Percentiles rank a stretch among this genome's conserved stretches.
Conservation (phyloP, 768 basidiomycete genomes). For the Naganishia vaughanmartiniae region DNA sequence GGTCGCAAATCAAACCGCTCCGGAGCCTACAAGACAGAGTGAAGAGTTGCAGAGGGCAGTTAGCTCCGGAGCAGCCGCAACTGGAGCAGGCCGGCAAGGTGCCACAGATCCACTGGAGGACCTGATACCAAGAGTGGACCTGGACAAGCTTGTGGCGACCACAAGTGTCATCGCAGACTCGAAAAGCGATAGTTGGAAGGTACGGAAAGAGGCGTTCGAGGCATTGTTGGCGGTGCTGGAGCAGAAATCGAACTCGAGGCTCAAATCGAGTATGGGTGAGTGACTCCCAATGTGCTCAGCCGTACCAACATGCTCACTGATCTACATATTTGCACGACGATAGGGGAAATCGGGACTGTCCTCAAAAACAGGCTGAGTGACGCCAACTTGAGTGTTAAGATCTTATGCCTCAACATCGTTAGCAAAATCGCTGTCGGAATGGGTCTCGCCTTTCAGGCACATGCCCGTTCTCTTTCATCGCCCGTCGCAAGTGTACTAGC, state of each 20-base stretch:
- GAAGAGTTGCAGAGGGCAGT: constrained; percentile 59
- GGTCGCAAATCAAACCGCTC: constrained; percentile 70
- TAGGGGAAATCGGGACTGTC: constrained; percentile 85
- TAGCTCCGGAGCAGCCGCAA: constrained; percentile 56
- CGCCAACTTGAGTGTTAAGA: constrained; percentile 90
- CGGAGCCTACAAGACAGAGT: constrained; percentile 73
- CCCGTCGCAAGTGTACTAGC: constrained; percentile 80
- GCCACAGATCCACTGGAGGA: constrained; percentile 78
- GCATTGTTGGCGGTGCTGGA: constrained; percentile 76
- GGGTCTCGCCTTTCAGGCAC: constrained; percentile 92
- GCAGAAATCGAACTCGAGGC: constrained; percentile 83
- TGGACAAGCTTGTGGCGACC: constrained; percentile 78
- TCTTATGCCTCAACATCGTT: constrained; percentile 83
- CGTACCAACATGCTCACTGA: constrained; percentile 14
- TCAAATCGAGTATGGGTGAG: constrained; percentile 85
- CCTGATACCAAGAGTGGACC: constrained; percentile 88
- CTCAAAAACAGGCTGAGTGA: constrained; percentile 85
- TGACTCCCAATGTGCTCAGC: not conserved
- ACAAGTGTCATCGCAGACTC: constrained; percentile 77
- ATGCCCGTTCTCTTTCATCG: constrained; percentile 69
- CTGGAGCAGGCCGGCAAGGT: constrained; percentile 55
- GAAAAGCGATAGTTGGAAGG: constrained; percentile 95
- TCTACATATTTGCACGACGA: not conserved
- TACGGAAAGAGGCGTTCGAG: constrained; percentile 91
- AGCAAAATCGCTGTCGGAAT: constrained; percentile 86